phyloP scores from a whole-genome alignment of 1,284 basidiomycete species.

The Rhodotorula sp. region DNA sequence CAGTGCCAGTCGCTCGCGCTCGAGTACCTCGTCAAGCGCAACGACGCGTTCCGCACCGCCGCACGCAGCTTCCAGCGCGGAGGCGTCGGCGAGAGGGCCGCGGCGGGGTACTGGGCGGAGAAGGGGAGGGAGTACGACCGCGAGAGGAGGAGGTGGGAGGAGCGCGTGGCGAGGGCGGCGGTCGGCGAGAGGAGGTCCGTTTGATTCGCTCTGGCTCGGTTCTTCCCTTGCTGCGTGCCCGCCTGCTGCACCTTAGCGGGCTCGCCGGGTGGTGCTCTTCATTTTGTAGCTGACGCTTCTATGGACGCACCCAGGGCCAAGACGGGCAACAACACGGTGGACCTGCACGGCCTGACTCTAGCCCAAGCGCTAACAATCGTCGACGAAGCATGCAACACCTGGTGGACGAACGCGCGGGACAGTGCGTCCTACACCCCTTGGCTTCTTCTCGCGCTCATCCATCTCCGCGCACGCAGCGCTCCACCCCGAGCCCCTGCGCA shows the following conservation, averaged over 20 bases:
- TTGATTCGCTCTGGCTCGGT: background rate
- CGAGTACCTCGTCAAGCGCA: slow-evolving; percentile 48
- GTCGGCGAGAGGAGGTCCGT: slow-evolving; percentile 48
- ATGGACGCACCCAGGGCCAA: slow-evolving; percentile 1
- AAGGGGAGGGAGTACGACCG: slow-evolving; percentile 49
- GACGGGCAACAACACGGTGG: slow-evolving; percentile 44
- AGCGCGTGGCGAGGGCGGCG: slow-evolving; percentile 48
- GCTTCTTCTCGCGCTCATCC: background rate
- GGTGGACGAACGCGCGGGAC: slow-evolving; percentile 43
- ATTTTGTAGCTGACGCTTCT: background rate
- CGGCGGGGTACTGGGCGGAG: slow-evolving; percentile 48
- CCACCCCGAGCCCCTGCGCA: slow-evolving; percentile 45
- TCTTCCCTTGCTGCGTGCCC: background rate
- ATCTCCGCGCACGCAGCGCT: background rate
- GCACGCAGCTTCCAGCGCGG: slow-evolving; percentile 40
- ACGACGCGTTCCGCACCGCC: slow-evolving; percentile 49
- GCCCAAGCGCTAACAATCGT: slow-evolving; percentile 51
- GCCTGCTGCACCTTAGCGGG: background rate
- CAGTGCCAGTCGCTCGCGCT: slow-evolving; percentile 27
- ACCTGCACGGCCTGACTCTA: slow-evolving; percentile 51
- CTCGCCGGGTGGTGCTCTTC: no score
- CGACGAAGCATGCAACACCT: slow-evolving; percentile 46
- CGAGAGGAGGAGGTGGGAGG: slow-evolving; percentile 49
- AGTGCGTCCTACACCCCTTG: background rate
- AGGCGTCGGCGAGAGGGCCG: slow-evolving; percentile 30